Percentiles rank a stretch among this genome's conserved stretches.
Conservation (phyloP, 2,329 filamentous ascomycete genomes). For the Epichloe glyceriae region DNA sequence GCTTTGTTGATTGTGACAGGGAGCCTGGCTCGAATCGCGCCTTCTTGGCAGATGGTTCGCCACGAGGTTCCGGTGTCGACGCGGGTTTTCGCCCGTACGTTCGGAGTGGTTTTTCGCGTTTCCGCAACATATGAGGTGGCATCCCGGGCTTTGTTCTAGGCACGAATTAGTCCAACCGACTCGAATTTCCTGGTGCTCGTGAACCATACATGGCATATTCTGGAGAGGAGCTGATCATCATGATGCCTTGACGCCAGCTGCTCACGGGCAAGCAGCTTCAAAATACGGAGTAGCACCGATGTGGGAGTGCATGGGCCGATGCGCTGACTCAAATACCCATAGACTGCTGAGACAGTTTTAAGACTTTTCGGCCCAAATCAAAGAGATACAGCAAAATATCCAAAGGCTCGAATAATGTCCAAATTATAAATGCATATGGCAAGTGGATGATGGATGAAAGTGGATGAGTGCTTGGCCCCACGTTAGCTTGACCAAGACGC, state of each 20-base stretch:
- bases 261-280: not conserved
- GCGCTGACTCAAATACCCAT: too few relatives aligned
- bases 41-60: constrained; percentile 17
- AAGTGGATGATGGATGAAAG: not conserved
- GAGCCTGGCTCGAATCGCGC: constrained; percentile 6
- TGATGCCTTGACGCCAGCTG: not conserved
- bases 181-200: not conserved
- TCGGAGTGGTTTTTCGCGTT: constrained; percentile 22
- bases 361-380: too few relatives aligned
- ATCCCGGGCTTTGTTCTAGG: constrained; percentile 20
- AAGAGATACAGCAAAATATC: too few relatives aligned
- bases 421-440: not conserved
- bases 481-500: constrained; percentile 4
- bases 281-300: not conserved
- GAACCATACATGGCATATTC: constrained; percentile 17
- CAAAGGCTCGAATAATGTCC: not conserved
- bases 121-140: constrained; percentile 11
- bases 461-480: not conserved
- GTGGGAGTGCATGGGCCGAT: too few relatives aligned
- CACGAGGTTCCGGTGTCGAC: constrained; percentile 12
- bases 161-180: not conserved
- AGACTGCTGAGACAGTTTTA: too few relatives aligned
- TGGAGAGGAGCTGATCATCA: constrained; percentile 11
- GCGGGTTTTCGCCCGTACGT: constrained; percentile 27
- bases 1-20: not conserved